Conservation (phyloP, 257 asterid species). For the Solanum boliviense region DNA sequence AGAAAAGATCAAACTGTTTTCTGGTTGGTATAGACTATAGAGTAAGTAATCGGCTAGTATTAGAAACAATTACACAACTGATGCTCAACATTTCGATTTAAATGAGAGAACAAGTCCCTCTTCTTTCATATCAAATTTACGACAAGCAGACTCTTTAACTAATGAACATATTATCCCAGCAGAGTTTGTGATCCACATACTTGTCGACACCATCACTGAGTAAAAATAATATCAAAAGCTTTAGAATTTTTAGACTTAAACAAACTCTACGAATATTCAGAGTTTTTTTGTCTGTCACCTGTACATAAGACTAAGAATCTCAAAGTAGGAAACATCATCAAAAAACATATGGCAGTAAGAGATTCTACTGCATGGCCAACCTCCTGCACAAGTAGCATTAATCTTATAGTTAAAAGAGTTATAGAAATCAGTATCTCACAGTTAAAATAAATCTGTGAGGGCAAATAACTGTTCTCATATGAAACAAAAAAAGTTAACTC, state of each 20-base stretch:
- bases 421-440: neutral
- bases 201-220: constrained; percentile 90
- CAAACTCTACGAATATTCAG: neutral
- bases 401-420: constrained; percentile 9
- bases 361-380: constrained; percentile 92
- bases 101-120: no score
- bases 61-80: no score
- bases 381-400: constrained; percentile 32
- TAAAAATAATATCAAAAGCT: neutral
- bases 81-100: no score
- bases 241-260: neutral
- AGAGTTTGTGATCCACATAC: constrained; percentile 35
- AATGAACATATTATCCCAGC: no score
- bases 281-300: constrained; percentile 32
- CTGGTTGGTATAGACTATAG: no score
- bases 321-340: constrained; percentile 67
- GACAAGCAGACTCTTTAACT: no score
- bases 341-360: constrained; percentile 79
- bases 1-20: no score
- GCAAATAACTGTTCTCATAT: constrained; percentile 2
- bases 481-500: constrained; percentile 16
- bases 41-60: no score
- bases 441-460: neutral
- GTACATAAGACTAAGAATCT: constrained; percentile 79
- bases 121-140: no score